Evolutionary conservation across 352 stramenopile genomes (phyloP).

Genomic region (Phytophthora agathidicida): DNA sequence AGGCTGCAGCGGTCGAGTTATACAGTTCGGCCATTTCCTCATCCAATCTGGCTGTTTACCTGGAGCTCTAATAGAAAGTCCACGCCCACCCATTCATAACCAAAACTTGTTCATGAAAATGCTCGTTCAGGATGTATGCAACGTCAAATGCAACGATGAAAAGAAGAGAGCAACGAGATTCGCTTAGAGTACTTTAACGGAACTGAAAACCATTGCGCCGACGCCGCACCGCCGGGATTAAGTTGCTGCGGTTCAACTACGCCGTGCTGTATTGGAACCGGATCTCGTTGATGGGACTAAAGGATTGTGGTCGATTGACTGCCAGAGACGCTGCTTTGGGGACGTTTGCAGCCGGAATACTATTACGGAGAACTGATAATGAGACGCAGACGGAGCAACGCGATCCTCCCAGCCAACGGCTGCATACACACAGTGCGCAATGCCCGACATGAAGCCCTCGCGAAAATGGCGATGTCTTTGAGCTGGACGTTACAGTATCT

Average conservation of each 20-base stretch:
- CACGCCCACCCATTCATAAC: constrained; percentile 4
- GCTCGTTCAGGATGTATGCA: too few species aligned
- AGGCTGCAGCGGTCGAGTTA: neutral
- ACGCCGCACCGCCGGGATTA: neutral
- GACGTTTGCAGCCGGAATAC: constrained; percentile 13
- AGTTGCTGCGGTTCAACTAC: constrained; percentile 26
- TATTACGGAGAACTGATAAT: constrained; percentile 3
- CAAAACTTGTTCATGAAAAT: neutral
- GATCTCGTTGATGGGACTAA: constrained; percentile 15
- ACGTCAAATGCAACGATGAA: too few species aligned
- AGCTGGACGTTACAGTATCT: constrained; percentile 2
- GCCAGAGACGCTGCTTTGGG: too few species aligned
- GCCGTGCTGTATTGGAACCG: constrained; percentile 24
- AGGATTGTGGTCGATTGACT: constrained; percentile 18
- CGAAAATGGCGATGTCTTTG: constrained; percentile 19
- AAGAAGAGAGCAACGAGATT: too few species aligned
- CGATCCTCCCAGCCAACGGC: constrained; percentile 10
- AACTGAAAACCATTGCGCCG: neutral
- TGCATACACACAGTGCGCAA: constrained; percentile 4
- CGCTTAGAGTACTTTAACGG: too few species aligned
- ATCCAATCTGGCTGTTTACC: constrained; percentile 25
- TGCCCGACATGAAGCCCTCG: neutral
- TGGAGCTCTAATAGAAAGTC: constrained; percentile 9
- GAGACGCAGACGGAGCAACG: constrained; percentile 1
- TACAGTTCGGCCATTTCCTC: constrained; percentile 24